Conservation (phyloP, 2,329 filamentous ascomycete genomes). For the Claviceps sp. region DNA sequence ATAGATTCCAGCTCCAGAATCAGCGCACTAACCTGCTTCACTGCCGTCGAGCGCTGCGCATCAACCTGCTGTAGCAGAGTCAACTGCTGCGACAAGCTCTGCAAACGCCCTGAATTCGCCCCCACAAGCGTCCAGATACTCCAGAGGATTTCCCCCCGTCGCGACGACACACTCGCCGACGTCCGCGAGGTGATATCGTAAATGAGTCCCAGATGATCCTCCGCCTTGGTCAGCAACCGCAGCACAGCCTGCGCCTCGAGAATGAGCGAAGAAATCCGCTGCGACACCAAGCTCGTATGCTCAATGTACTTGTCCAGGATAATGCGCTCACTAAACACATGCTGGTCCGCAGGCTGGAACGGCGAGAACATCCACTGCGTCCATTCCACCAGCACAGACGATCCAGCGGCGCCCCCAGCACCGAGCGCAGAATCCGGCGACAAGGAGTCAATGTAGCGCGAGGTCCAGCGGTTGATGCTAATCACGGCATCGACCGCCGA, state of each 20-base stretch:
- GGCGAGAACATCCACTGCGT: slow-evolving; percentile 39
- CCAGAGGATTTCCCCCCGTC: slow-evolving; percentile 53
- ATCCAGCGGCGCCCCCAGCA: slow-evolving; percentile 15
- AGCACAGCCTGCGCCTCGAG: slow-evolving; percentile 56
- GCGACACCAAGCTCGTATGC: slow-evolving; percentile 56
- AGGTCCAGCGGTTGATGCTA: slow-evolving; percentile 62
- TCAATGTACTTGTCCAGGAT: slow-evolving; percentile 63
- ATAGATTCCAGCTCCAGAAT: slow-evolving; percentile 64
- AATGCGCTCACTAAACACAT: slow-evolving; percentile 33
- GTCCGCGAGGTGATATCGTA: slow-evolving; percentile 54
- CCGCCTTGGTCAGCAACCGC: slow-evolving; percentile 50
- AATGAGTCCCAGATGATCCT: slow-evolving; percentile 57
- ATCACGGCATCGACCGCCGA: slow-evolving; percentile 62
- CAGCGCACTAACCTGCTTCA: slow-evolving; percentile 54
- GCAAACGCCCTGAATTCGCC: slow-evolving; percentile 47
- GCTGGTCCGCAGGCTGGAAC: slow-evolving; percentile 43
- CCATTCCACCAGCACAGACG: slow-evolving; percentile 26
- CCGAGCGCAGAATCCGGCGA: slow-evolving; percentile 20
- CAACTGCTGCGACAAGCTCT: slow-evolving; percentile 50
- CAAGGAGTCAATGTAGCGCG: slow-evolving; percentile 53
- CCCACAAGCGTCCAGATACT: slow-evolving; percentile 64
- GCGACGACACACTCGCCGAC: slow-evolving; percentile 40
- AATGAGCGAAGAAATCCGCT: slow-evolving; percentile 55
- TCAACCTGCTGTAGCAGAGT: slow-evolving; percentile 52
- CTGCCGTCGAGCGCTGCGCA: slow-evolving; percentile 49